These are phyloP conservation scores for Hypsizygus marmoreus DNA, from an alignment of 768 basidiomycete species.

Conservation along the genomic window DNA sequence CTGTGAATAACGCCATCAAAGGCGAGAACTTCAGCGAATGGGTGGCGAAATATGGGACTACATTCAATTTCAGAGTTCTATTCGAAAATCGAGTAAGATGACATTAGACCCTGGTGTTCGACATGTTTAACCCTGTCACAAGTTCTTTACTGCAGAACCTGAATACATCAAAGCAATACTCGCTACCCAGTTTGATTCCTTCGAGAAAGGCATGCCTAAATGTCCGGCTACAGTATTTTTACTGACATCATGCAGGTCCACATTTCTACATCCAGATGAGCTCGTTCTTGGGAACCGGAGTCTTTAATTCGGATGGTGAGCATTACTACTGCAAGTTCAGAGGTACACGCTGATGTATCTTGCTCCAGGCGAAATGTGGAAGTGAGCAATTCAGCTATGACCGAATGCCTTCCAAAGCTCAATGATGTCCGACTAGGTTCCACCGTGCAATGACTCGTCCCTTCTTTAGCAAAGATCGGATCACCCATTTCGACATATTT, in stretches of 20 bases:
- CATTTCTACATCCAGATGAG: slow-evolving; percentile 26
- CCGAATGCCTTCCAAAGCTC: background rate
- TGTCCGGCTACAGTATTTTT: background rate
- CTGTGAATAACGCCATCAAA: slow-evolving; percentile 12
- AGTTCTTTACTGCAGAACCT: slow-evolving; percentile 48
- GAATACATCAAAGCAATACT: slow-evolving; percentile 50
- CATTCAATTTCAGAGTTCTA: slow-evolving; percentile 27
- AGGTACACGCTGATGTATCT: background rate
- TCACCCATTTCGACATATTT: slow-evolving; percentile 66
- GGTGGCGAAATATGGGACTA: slow-evolving; percentile 24
- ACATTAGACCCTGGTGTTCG: background rate
- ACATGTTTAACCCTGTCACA: background rate
- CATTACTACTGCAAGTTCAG: no score
- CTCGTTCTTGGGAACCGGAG: slow-evolving; percentile 52
- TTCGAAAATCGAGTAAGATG: slow-evolving; percentile 31
- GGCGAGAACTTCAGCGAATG: slow-evolving; percentile 30
- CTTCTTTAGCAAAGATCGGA: slow-evolving; percentile 64
- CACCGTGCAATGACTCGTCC: slow-evolving; percentile 71
- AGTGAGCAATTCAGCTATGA: slow-evolving; percentile 38
- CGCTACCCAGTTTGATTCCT: slow-evolving; percentile 48
- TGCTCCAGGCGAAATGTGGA: slow-evolving; percentile 68
- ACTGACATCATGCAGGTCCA: slow-evolving; percentile 20
- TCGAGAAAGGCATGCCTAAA: slow-evolving; percentile 43
- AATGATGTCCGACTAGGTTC: slow-evolving; percentile 38
- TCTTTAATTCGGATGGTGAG: slow-evolving; percentile 62